These are phyloP conservation scores for Rutidosis leptorrhynchoides DNA, from an alignment of 129 eudicot species.

Conservation along the genomic window DNA sequence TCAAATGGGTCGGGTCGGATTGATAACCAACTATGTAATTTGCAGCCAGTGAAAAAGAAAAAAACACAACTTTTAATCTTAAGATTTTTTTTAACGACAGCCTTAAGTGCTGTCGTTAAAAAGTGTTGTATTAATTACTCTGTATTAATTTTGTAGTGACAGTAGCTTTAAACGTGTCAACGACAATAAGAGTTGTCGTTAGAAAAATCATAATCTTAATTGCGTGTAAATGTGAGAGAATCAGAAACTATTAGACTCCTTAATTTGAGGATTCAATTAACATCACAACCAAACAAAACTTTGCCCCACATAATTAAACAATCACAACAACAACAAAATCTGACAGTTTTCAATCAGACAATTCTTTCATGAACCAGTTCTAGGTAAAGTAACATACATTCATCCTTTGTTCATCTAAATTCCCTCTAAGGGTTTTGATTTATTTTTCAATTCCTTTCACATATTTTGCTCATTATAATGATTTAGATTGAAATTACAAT, in stretches of 20 bases:
- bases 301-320: conserved; percentile 20
- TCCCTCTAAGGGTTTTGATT: conserved; percentile 5
- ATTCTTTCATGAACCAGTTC: conserved; percentile 23
- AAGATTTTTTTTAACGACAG: too few relatives aligned
- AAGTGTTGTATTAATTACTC: too few relatives aligned
- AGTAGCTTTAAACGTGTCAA: too few relatives aligned
- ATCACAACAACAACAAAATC: conserved; percentile 16
- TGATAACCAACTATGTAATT: too few relatives aligned
- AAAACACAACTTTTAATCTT: not conserved
- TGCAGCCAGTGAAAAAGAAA: not conserved
- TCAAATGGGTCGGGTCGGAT: too few relatives aligned
- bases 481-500: conserved; percentile 5
- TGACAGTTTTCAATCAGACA: conserved; percentile 22
- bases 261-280: conserved; percentile 34
- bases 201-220: too few relatives aligned
- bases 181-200: too few relatives aligned
- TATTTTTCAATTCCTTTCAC: conserved; percentile 3
- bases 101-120: too few relatives aligned
- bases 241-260: conserved; percentile 19
- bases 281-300: conserved; percentile 25
- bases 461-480: not conserved
- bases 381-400: conserved; percentile 18
- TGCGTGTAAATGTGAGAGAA: conserved; percentile 2
- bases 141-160: too few relatives aligned
- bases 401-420: not conserved